These are phyloP conservation scores for Dendrobium chrysotoxum DNA, from an alignment of 106 monocot species.

Conservation along the genomic window DNA sequence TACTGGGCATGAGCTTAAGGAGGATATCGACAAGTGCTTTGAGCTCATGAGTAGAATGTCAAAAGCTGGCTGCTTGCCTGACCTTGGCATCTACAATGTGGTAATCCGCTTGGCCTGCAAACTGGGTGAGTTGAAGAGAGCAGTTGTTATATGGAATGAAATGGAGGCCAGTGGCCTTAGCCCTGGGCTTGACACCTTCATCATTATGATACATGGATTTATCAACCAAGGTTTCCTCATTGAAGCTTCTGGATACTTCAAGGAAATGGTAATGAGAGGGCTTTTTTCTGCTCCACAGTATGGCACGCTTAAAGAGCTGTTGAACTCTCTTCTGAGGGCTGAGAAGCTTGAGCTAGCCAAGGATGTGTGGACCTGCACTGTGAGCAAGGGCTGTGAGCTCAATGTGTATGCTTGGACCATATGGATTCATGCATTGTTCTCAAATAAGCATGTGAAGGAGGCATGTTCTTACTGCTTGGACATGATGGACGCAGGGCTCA, in stretches of 20 bases:
- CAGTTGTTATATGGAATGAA: constrained; percentile 45
- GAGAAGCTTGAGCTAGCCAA: constrained; percentile 77
- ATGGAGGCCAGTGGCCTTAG: constrained; percentile 54
- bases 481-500: constrained; percentile 78
- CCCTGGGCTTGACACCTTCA: constrained; percentile 66
- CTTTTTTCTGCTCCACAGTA: constrained; percentile 66
- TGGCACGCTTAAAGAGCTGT: constrained; percentile 74
- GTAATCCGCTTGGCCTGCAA: constrained; percentile 74
- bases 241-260: constrained; percentile 71
- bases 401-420: constrained; percentile 89
- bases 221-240: constrained; percentile 35
- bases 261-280: constrained; percentile 69
- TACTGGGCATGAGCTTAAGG: constrained; percentile 60
- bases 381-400: constrained; percentile 60
- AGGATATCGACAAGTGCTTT: constrained; percentile 73
- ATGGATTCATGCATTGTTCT: constrained; percentile 89
- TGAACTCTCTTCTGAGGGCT: constrained; percentile 67
- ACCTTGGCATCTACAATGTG: constrained; percentile 53
- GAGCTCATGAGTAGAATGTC: constrained; percentile 62
- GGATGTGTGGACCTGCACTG: constrained; percentile 65
- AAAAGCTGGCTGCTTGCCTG: constrained; percentile 31
- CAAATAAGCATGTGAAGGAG: constrained; percentile 66
- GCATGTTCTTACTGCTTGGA: constrained; percentile 81
- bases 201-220: constrained; percentile 67
- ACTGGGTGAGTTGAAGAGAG: constrained; percentile 61